Evolutionary conservation across 2,329 filamentous ascomycete genomes (phyloP).

Genomic region (Ophiostoma populinum): DNA sequence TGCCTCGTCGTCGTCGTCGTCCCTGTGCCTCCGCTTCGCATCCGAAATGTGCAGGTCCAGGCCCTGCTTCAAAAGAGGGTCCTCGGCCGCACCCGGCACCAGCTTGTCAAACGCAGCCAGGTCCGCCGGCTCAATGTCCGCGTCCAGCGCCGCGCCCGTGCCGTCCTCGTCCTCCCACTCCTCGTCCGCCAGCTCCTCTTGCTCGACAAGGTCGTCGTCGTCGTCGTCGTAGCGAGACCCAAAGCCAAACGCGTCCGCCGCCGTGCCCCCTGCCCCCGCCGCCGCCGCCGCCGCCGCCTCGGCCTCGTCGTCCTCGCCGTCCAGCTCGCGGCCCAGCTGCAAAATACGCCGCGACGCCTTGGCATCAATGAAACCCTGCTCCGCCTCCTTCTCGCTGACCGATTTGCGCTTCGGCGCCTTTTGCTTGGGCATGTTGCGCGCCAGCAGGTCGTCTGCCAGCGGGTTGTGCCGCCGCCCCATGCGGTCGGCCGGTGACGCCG

Average conservation of each 20-base stretch:
- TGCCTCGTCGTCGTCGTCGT: constrained; percentile 23
- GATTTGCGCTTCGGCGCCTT: constrained; percentile 56
- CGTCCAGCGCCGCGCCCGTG: constrained; percentile 51
- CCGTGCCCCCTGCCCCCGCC: too few relatives aligned
- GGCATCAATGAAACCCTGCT: constrained; percentile 66
- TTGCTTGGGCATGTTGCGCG: constrained; percentile 53
- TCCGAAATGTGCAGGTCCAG: constrained; percentile 9
- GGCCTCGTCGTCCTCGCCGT: constrained; percentile 48
- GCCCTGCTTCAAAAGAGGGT: constrained; percentile 52
- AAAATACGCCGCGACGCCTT: constrained; percentile 80
- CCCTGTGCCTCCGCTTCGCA: constrained; percentile 13
- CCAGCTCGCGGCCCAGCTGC: constrained; percentile 73
- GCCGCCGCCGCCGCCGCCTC: not conserved
- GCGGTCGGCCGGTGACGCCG: constrained; percentile 39
- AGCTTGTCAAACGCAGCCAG: constrained; percentile 85
- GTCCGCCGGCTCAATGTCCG: constrained; percentile 78
- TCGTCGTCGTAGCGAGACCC: constrained; percentile 55
- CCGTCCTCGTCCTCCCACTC: constrained; percentile 68
- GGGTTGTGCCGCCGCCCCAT: constrained; percentile 66
- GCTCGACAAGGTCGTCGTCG: constrained; percentile 34
- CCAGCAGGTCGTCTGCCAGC: constrained; percentile 70
- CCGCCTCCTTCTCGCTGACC: constrained; percentile 39
- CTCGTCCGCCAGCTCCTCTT: constrained; percentile 35
- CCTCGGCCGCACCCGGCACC: constrained; percentile 54
- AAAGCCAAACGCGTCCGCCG: constrained; percentile 57